Evolutionary conservation across 306 rosid genomes (phyloP), one percentile per base, ranked within the genome.

Genomic region (Coriaria nepalensis): DNA sequence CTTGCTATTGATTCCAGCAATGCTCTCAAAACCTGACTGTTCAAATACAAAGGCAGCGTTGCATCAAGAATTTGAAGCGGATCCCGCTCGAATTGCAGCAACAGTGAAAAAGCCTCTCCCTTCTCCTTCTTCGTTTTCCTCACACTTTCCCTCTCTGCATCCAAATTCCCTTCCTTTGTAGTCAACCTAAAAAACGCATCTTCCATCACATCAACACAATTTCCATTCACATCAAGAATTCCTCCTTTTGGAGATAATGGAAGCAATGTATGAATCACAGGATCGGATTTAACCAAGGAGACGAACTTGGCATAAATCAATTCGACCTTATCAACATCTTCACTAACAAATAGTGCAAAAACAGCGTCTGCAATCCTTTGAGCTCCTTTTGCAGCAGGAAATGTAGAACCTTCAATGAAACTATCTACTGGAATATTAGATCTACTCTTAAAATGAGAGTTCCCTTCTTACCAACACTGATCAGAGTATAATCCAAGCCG

Each of bases 1-100:
- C 94, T 87, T 0, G 94, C 96, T 6, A 87, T 65, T 7, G 96
- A 87, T 45, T 87, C 96, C 70, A 82, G 96, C 57, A 87, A 63
- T 20, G 96, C 81, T 68, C 96, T 80, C 75, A 87, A 61, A 15
- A 87, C 32, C 64, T 87, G 96, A 59, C 96, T 87, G 79, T 87
- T 87, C 56, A 87, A 56, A 49, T 87, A 87, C 13, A 87, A 68
- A 13, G 96, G 96, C 50, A 87, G 54, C 13, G 82, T 64, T 4
- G 94, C 94, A 60, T 87, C 96, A 44, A 87, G 87, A 33, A 87
- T 87, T 79, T 87, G 96, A 63, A 80, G 87, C 0, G 96, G 94
- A 40, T 87, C 96, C 49, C 82, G 96, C 74, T 87, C 96, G 49
- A 87, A 87, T 59, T 83, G 74, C 77, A 87, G 62, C 34, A 80